Conservation (phyloP, 2,329 filamentous ascomycete genomes). For the Cercospora canescens region DNA sequence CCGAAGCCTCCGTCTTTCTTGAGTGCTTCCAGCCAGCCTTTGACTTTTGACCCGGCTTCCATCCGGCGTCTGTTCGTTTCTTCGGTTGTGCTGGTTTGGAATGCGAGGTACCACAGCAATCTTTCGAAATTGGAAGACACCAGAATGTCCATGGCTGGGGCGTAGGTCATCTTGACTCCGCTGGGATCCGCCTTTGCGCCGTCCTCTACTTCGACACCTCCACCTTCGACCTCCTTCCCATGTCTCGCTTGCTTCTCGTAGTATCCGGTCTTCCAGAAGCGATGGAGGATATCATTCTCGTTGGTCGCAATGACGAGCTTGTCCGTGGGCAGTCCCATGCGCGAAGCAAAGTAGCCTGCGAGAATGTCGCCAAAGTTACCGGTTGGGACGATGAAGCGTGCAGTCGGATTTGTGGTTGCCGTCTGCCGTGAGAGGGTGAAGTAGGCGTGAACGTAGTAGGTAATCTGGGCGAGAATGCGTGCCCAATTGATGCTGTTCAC, state of each 20-base stretch:
- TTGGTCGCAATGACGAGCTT: constrained; percentile 94
- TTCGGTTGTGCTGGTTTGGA: constrained; percentile 59
- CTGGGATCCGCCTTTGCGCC: constrained; percentile 63
- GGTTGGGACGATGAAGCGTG: constrained; percentile 87
- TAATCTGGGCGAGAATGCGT: constrained; percentile 91
- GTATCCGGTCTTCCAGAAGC: constrained; percentile 86
- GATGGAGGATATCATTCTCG: constrained; percentile 94
- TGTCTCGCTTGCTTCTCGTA: constrained; percentile 81
- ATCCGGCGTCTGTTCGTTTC: constrained; percentile 48
- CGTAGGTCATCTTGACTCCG: constrained; percentile 86
- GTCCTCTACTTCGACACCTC: constrained; percentile 53
- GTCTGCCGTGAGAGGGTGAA: constrained; percentile 70
- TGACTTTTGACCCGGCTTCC: constrained; percentile 70
- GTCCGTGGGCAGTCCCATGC: constrained; percentile 84
- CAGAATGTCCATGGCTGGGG: constrained; percentile 96
- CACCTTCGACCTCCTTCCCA: constrained; percentile 57
- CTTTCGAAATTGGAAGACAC: constrained; percentile 97
- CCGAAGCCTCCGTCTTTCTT: constrained; percentile 81
- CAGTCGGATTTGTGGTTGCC: constrained; percentile 64
- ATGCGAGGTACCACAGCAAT: constrained; percentile 88
- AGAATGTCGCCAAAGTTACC: constrained; percentile 97
- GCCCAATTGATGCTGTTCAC: constrained; percentile 98
- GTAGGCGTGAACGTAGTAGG: constrained; percentile 96
- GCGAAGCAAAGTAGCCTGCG: constrained; percentile 86
- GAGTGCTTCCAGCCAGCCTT: constrained; percentile 74